phyloP scores from a whole-genome alignment of 2,329 filamentous ascomycete genomes.

The Fusarium tjaetaba region DNA sequence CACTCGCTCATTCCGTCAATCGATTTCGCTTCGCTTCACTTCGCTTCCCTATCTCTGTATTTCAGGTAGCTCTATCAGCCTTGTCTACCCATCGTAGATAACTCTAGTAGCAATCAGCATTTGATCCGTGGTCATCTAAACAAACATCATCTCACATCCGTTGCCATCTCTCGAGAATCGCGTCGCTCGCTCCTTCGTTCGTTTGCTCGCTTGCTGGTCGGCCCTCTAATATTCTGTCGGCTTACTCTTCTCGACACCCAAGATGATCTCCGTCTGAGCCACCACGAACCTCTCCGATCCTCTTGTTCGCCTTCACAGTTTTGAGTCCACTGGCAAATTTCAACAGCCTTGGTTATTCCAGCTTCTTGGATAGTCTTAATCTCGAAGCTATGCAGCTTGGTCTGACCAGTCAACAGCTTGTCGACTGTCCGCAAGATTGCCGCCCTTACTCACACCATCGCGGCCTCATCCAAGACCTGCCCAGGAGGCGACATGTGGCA shows the following conservation, averaged over 20 bases:
- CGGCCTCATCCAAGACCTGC: constrained; percentile 21
- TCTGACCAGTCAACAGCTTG: constrained; percentile 34
- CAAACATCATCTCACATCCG: constrained; percentile 7
- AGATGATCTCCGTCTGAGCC: constrained; percentile 39
- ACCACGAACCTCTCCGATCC: constrained; percentile 23
- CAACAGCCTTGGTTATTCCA: constrained; percentile 12
- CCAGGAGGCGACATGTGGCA: constrained; percentile 38
- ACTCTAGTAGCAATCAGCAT: constrained; percentile 20
- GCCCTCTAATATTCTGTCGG: constrained; percentile 18
- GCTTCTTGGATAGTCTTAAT: constrained; percentile 6
- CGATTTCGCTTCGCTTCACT: constrained; percentile 19
- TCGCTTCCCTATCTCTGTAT: constrained; percentile 24
- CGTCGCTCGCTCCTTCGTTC: constrained; percentile 36
- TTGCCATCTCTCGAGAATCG: constrained; percentile 20
- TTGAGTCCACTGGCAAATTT: constrained; percentile 8
- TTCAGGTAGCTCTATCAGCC: constrained; percentile 22
- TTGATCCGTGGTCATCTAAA: constrained; percentile 17
- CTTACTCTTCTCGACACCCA: constrained; percentile 30
- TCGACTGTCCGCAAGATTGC: constrained; percentile 32
- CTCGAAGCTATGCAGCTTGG: constrained; percentile 40
- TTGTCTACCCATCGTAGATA: constrained; percentile 9
- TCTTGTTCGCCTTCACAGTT: constrained; percentile 14
- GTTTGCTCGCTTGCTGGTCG: constrained; percentile 19
- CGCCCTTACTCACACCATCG: constrained; percentile 25
- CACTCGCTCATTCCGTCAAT: constrained; percentile 24